Evolutionary conservation across 306 rosid genomes (phyloP).

Genomic region (Arachis stenosperma): DNA sequence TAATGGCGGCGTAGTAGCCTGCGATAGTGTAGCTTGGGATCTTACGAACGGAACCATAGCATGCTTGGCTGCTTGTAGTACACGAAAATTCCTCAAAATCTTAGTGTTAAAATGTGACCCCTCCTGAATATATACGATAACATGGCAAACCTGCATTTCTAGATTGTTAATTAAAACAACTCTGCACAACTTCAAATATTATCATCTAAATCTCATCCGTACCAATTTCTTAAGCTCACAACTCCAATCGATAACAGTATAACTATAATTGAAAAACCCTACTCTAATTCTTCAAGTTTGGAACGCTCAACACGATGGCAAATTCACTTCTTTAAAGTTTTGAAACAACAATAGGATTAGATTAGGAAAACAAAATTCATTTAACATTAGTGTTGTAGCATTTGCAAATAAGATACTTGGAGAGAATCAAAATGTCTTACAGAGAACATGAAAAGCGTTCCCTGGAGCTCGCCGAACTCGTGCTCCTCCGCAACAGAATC

Average conservation of each 20-base stretch:
- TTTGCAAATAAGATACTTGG: not conserved
- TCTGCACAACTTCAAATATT: slow-evolving; percentile 3
- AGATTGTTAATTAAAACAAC: slow-evolving; percentile 38
- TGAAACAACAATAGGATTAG: not conserved
- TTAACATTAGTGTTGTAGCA: not conserved
- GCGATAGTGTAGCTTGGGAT: slow-evolving; percentile 44
- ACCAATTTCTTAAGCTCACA: not conserved
- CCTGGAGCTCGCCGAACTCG: slow-evolving; percentile 77
- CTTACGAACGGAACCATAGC: slow-evolving; percentile 75
- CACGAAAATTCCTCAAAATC: slow-evolving; percentile 73
- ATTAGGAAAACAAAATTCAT: not conserved
- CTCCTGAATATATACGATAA: slow-evolving; percentile 77
- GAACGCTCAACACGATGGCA: not conserved
- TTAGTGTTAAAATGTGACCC: slow-evolving; percentile 72
- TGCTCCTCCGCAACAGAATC: slow-evolving; percentile 66
- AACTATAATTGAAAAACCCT: slow-evolving; percentile 6
- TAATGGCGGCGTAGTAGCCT: slow-evolving; percentile 34
- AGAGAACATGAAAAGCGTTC: slow-evolving; percentile 91
- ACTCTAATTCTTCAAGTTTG: slow-evolving; percentile 26
- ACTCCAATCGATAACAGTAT: not conserved
- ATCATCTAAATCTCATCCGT: not conserved
- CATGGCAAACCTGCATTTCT: slow-evolving; percentile 93
- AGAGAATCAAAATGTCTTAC: slow-evolving; percentile 51
- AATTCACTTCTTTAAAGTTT: not conserved
- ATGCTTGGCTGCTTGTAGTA: slow-evolving; percentile 82